Base-by-base conservation (phyloP, 2,329 filamentous ascomycete genomes). In the Geosmithia morbida region DNA sequence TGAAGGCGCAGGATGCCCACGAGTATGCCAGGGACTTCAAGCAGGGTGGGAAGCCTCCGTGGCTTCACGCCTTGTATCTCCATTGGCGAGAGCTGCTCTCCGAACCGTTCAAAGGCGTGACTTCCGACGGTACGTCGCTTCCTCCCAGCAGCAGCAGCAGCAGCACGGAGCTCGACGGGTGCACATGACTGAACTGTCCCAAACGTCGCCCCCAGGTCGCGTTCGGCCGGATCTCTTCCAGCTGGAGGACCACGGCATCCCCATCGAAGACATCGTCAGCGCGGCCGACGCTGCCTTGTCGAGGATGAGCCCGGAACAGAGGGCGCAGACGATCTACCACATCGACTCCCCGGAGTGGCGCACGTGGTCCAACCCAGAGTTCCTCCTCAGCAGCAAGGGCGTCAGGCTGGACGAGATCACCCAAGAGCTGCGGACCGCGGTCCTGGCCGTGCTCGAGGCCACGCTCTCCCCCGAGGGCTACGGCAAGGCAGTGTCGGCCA, bases 301-400 rank as follows among this genome's bases (percentile, higher is more conserved):
- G 1, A 59, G 65, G 2, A 62, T 84, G 16, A 63, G 67, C 16
- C 59, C 67, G 0, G 63, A 67, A 10, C 73, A 85, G 54, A 66
- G 62, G 43, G 51, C 66, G 17, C 65, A 65, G 26, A 57, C 80
- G 0, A 61, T 61, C 33, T 75, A 82, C 55, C 78, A 83, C 56
- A 71, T 87, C 52, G 79, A 85, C 63, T 79, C 79, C 1, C 76
- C 75, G 2, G 78, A 85, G 56, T 87, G 83, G 82, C 75, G 83
- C 44, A 77, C 81, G 11, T 75, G 73, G 73, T 75, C 72, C 2
- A 88, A 88, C 58, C 84, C 84, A 0, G 84, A 88, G 58, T 84
- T 87, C 53, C 67, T 87, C 0, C 65, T 87, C 14, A 74, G 75
- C 47, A 65, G 80, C 59, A 83, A 84, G 59, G 84, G 84, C 5